phyloP scores from a whole-genome alignment of 106 monocot genomes.

The Phalaenopsis aphrodite region DNA sequence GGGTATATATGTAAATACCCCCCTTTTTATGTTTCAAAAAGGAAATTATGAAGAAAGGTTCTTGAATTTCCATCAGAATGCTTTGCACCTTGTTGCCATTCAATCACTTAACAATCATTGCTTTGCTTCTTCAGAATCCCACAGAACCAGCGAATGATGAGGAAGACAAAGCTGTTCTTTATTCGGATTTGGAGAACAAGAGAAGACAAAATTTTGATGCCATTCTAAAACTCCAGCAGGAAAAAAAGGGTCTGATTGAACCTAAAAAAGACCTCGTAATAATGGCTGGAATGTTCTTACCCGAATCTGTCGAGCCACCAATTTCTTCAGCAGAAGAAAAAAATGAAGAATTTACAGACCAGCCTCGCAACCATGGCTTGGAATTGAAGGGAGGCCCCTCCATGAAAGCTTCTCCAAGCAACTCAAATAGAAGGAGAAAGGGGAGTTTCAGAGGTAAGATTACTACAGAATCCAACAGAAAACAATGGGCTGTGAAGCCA shows the following conservation, averaged over 20 bases:
- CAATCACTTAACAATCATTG: neutral
- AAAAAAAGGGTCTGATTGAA: conserved; percentile 51
- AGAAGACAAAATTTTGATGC: conserved; percentile 42
- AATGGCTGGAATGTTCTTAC: conserved; percentile 58
- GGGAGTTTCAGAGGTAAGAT: conserved; percentile 3
- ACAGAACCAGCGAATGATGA: conserved; percentile 12
- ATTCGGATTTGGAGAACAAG: conserved; percentile 31
- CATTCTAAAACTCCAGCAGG: conserved; percentile 42
- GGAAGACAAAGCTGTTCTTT: conserved; percentile 27
- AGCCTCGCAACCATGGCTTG: neutral
- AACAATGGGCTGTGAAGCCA: conserved; percentile 43
- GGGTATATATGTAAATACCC: too few species aligned
- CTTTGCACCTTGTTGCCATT: neutral
- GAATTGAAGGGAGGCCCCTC: neutral
- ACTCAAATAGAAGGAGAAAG: conserved; percentile 21
- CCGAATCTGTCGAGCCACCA: conserved; percentile 6
- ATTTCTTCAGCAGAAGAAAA: conserved; percentile 7
- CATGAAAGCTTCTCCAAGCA: conserved; percentile 15
- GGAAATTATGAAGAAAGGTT: too few species aligned
- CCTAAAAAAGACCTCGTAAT: conserved; percentile 33
- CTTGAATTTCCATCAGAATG: neutral
- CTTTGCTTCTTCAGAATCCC: conserved; percentile 13
- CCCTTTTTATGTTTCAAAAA: too few species aligned
- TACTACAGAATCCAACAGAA: conserved; percentile 16
- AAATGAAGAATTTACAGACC: conserved; percentile 3